These are phyloP conservation scores for Brettanomyces nanus DNA, from an alignment of 805 yeast genomes.

Conservation along the genomic window DNA sequence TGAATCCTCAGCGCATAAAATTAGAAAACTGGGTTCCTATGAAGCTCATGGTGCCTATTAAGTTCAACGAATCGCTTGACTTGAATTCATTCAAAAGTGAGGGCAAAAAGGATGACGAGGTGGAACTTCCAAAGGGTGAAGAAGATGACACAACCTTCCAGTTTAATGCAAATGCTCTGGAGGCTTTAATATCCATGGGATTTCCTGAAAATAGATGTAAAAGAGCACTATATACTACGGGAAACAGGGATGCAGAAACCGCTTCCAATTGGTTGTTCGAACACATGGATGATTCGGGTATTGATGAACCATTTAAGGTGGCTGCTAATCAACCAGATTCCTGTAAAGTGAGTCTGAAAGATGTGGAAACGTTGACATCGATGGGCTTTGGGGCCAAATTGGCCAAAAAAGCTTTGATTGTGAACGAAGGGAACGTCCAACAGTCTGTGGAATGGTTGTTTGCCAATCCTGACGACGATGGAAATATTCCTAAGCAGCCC, in stretches of 20 bases:
- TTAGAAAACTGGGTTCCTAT: slow-evolving; percentile 86
- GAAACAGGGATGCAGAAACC: slow-evolving; percentile 52
- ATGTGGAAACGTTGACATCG: slow-evolving; percentile 38
- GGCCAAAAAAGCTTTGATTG: slow-evolving; percentile 63
- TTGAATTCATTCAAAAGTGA: slow-evolving; percentile 34
- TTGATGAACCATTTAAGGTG: slow-evolving; percentile 51
- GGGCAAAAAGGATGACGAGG: slow-evolving; percentile 35
- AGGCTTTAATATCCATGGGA: slow-evolving; percentile 73
- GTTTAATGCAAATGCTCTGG: slow-evolving; percentile 49
- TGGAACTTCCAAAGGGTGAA: slow-evolving; percentile 28
- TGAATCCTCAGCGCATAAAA: slow-evolving; percentile 73
- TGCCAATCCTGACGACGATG: slow-evolving; percentile 70
- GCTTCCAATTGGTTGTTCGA: slow-evolving; percentile 89
- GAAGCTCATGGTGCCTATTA: slow-evolving; percentile 69
- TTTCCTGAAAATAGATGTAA: slow-evolving; percentile 59
- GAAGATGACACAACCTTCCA: slow-evolving; percentile 31
- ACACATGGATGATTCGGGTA: slow-evolving; percentile 77
- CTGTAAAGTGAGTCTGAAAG: slow-evolving; percentile 20
- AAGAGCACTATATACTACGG: slow-evolving; percentile 66
- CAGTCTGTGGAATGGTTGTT: slow-evolving; percentile 91
- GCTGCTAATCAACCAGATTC: slow-evolving; percentile 3
- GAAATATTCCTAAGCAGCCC: slow-evolving; percentile 33
- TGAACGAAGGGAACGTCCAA: slow-evolving; percentile 55
- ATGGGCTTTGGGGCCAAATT: slow-evolving; percentile 76
- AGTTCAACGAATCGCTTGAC: slow-evolving; percentile 33